Evolutionary conservation across 371 early-diverging fungal species (phyloP).

Genomic region (Mucor piriformis): DNA sequence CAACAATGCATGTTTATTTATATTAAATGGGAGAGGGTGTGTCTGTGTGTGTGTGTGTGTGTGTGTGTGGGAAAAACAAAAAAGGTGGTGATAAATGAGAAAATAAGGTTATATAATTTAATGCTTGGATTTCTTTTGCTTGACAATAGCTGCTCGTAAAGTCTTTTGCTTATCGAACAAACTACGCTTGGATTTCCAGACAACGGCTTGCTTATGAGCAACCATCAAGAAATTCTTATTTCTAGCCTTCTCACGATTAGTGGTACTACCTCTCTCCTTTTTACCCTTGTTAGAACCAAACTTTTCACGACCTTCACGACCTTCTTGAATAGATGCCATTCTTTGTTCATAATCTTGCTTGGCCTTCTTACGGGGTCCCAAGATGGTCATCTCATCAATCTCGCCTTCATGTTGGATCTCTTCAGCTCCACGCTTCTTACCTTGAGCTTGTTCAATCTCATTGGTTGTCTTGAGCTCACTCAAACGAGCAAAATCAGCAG

Average conservation of each 20-base stretch:
- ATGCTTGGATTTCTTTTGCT: conserved; percentile 64
- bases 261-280: conserved; percentile 78
- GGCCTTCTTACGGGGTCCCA: conserved; percentile 83
- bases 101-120: conserved; percentile 23
- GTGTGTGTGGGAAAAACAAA: too few species aligned
- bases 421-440: conserved; percentile 49
- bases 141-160: conserved; percentile 67
- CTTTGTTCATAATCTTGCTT: conserved; percentile 93
- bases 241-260: conserved; percentile 91
- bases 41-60: too few species aligned
- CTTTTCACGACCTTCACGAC: conserved; percentile 91
- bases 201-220: conserved; percentile 84
- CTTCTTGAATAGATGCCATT: conserved; percentile 80
- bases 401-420: conserved; percentile 50
- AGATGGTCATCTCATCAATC: conserved; percentile 73
- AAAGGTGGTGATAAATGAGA: not conserved
- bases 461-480: conserved; percentile 69
- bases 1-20: conserved; percentile 11
- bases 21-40: conserved; percentile 2
- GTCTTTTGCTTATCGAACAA: conserved; percentile 82
- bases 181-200: conserved; percentile 82
- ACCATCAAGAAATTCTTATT: conserved; percentile 96
- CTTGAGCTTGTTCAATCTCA: conserved; percentile 45
- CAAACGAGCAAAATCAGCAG: conserved; percentile 89
- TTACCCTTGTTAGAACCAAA: conserved; percentile 87